phyloP scores from a whole-genome alignment of 2,329 filamentous ascomycete species.

The Mycosphaerella sp. region DNA sequence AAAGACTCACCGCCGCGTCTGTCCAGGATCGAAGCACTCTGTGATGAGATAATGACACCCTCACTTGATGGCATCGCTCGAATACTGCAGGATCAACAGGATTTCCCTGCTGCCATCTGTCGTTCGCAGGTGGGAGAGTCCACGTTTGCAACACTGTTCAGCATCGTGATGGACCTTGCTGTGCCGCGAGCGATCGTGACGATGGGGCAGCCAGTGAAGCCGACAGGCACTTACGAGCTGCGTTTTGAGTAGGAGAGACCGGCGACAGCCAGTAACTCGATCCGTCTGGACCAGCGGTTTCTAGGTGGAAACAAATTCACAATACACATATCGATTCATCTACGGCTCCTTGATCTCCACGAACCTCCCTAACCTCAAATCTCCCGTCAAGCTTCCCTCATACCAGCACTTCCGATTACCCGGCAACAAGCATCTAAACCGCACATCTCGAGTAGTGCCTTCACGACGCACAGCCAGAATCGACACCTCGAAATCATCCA shows the following conservation, averaged over 20 bases:
- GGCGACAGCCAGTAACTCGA: too few species aligned
- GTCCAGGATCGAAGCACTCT: slow-evolving; percentile 33
- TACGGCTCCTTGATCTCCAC: too few species aligned
- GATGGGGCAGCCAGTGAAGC: slow-evolving; percentile 29
- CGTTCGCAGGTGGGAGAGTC: slow-evolving; percentile 21
- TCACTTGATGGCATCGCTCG: not conserved
- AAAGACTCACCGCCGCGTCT: slow-evolving; percentile 37
- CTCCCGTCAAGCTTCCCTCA: too few species aligned
- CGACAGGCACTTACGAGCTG: slow-evolving; percentile 21
- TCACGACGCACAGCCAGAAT: too few species aligned
- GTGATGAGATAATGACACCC: slow-evolving; percentile 11
- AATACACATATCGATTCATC: too few species aligned
- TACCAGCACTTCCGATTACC: too few species aligned
- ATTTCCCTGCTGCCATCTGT: slow-evolving; percentile 35
- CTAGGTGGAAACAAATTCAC: too few species aligned
- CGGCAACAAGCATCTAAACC: too few species aligned
- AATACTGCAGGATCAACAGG: slow-evolving; percentile 27
- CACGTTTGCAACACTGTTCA: slow-evolving; percentile 31
- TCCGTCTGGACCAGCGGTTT: too few species aligned
- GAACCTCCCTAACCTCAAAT: too few species aligned
- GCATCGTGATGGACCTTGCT: slow-evolving; percentile 35
- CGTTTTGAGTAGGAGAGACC: not conserved
- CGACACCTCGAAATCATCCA: too few species aligned
- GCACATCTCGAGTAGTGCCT: too few species aligned
- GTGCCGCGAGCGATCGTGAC: slow-evolving; percentile 25